Evolutionary conservation across 768 basidiomycete species (phyloP).

Genomic region (Mycena pura): DNA sequence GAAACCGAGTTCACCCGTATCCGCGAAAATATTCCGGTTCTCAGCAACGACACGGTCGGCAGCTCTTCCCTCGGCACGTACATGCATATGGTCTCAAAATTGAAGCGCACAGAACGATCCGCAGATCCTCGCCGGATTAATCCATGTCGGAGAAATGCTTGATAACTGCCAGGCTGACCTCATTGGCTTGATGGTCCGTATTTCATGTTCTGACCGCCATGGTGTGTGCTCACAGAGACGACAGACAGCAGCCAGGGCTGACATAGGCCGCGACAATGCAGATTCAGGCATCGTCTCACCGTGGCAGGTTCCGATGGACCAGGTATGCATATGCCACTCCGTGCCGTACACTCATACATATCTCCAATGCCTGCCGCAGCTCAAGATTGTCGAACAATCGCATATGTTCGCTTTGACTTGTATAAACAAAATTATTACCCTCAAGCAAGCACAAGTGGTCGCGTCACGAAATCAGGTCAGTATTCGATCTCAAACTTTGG

Average conservation of each 20-base stretch:
- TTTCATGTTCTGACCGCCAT: no score
- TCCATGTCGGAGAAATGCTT: neutral
- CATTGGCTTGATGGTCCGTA: neutral
- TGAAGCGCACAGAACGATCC: neutral
- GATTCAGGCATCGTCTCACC: neutral
- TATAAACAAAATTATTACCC: neutral
- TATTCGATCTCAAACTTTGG: neutral
- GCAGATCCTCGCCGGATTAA: neutral
- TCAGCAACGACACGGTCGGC: neutral
- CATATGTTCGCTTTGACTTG: constrained; percentile 3
- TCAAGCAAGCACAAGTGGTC: neutral
- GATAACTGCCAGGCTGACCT: neutral
- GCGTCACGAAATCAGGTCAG: neutral
- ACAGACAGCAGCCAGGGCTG: neutral
- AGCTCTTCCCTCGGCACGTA: no score
- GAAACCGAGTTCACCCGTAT: neutral
- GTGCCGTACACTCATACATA: neutral
- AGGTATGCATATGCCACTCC: neutral
- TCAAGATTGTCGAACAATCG: neutral
- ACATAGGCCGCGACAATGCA: no score
- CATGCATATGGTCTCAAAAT: neutral
- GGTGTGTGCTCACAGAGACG: neutral
- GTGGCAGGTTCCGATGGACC: neutral
- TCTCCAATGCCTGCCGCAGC: neutral
- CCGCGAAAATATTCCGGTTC: neutral